phyloP scores from a whole-genome alignment of 176 grass and related monocot species.

The Aegilops umbellulata region DNA sequence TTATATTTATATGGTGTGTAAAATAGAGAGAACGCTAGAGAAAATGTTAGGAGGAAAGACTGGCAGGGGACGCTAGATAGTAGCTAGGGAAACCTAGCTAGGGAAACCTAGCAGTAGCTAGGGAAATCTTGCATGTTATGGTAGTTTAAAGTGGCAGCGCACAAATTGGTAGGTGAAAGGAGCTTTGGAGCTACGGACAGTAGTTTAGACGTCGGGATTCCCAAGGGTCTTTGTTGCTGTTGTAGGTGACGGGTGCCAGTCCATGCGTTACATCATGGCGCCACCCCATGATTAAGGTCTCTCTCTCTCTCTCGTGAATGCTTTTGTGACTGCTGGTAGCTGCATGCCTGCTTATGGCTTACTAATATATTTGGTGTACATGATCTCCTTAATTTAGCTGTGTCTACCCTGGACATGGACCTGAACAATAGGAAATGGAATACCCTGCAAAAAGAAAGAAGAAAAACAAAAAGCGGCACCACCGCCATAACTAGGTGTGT shows the following conservation, averaged over 20 bases:
- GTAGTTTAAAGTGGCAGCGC: constrained; percentile 16
- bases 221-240: constrained; percentile 44
- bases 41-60: constrained; percentile 31
- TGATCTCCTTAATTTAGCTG: background rate
- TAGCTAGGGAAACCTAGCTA: background rate
- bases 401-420: background rate
- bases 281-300: constrained; percentile 39
- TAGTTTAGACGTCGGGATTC: constrained; percentile 67
- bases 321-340: constrained; percentile 19
- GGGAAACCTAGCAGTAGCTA: background rate
- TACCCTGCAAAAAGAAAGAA: too few relatives aligned
- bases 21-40: constrained; percentile 21
- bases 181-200: constrained; percentile 64
- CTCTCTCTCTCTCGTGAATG: background rate
- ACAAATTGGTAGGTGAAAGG: constrained; percentile 58
- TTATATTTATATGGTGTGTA: background rate
- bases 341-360: constrained; percentile 9
- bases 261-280: constrained; percentile 50
- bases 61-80: background rate
- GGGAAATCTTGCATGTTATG: background rate
- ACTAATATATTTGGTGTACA: background rate
- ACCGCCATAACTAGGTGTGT: background rate
- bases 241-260: constrained; percentile 57
- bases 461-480: too few relatives aligned
- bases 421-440: constrained; percentile 1